Evolutionary conservation across 2,329 filamentous ascomycete genomes (phyloP).

Genomic region (Alternaria infectoria): DNA sequence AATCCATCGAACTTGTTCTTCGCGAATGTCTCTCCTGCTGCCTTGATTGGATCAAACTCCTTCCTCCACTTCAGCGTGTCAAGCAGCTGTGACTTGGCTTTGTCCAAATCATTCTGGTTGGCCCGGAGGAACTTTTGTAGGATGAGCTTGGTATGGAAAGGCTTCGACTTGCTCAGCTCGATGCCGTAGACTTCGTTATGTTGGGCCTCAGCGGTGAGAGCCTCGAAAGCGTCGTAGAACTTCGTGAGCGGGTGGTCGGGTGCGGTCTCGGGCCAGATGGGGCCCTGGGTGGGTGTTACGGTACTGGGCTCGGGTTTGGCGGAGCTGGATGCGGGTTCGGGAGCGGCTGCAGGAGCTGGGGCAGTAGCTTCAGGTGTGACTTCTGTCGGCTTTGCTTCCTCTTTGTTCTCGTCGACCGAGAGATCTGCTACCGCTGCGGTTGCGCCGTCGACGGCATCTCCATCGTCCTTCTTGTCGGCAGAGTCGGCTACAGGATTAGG

Average conservation of each 20-base stretch:
- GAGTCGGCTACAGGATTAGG: constrained; percentile 16
- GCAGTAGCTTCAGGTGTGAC: neutral
- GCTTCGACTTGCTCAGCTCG: constrained; percentile 58
- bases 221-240: constrained; percentile 64
- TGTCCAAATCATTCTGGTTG: constrained; percentile 76
- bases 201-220: constrained; percentile 62
- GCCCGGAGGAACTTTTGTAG: constrained; percentile 94
- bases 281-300: constrained; percentile 15
- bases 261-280: constrained; percentile 45
- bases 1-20: constrained; percentile 75
- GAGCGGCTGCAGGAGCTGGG: neutral
- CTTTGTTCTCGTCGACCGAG: constrained; percentile 22
- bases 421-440: constrained; percentile 23
- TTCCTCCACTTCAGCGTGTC: constrained; percentile 85
- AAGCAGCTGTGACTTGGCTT: constrained; percentile 77
- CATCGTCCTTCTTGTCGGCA: constrained; percentile 22
- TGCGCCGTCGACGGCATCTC: constrained; percentile 21
- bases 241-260: constrained; percentile 56
- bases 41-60: constrained; percentile 71
- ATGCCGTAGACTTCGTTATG: constrained; percentile 90
- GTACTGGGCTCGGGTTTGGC: constrained; percentile 4
- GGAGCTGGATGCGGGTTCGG: constrained; percentile 6
- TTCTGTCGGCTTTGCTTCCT: constrained; percentile 17
- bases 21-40: constrained; percentile 67
- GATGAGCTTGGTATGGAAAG: constrained; percentile 80